phyloP scores from a whole-genome alignment of 129 eudicot genomes.

The Silybum marianum region DNA sequence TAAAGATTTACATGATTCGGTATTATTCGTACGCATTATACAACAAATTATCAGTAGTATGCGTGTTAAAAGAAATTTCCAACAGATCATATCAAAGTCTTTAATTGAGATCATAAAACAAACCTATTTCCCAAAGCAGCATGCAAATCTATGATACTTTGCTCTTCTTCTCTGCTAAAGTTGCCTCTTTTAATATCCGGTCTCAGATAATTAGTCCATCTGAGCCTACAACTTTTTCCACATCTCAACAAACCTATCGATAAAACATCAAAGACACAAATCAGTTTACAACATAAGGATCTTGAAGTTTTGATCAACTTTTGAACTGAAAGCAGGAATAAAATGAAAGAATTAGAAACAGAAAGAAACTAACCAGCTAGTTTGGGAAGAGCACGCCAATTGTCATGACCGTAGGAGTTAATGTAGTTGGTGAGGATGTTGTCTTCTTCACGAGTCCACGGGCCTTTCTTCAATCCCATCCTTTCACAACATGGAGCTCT shows the following conservation, averaged over 20 bases:
- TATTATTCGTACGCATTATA: not conserved
- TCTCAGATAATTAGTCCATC: constrained; percentile 72
- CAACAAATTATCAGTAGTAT: not conserved
- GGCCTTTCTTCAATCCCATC: constrained; percentile 88
- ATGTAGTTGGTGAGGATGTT: constrained; percentile 48
- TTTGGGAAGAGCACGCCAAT: constrained; percentile 87
- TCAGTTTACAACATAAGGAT: not conserved
- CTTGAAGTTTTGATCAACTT: not conserved
- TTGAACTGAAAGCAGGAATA: not conserved
- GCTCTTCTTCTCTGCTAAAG: constrained; percentile 64
- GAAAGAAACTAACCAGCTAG: constrained; percentile 48
- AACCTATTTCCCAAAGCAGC: constrained; percentile 70
- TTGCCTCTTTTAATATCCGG: constrained; percentile 76
- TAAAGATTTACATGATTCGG: not conserved
- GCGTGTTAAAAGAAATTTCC: not conserved
- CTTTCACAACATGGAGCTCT: constrained; percentile 84
- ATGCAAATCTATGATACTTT: constrained; percentile 61
- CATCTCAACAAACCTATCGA: constrained; percentile 62
- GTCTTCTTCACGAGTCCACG: constrained; percentile 79
- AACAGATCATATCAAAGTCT: too few relatives aligned
- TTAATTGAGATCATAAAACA: not conserved
- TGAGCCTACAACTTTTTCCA: constrained; percentile 75
- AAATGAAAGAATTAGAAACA: not conserved
- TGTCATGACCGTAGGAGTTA: constrained; percentile 57
- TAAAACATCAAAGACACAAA: not conserved